phyloP scores from a whole-genome alignment of 345 rosid species.

The Linum lewisii region DNA sequence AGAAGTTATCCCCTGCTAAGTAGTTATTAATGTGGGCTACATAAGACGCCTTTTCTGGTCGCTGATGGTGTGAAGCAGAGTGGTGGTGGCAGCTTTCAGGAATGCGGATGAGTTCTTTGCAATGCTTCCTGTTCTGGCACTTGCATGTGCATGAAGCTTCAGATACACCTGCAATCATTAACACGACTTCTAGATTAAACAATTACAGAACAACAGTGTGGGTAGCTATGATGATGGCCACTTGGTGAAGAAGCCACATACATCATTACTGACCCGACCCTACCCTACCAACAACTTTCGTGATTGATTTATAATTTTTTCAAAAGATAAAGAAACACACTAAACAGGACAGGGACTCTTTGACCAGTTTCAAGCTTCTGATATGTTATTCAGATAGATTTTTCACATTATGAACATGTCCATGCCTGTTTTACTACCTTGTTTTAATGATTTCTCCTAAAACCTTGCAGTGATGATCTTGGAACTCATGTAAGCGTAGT shows the following conservation, averaged over 20 bases:
- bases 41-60: constrained; percentile 91
- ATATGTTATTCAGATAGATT: neutral
- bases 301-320: neutral
- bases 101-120: constrained; percentile 84
- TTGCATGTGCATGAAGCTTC: constrained; percentile 80
- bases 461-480: neutral
- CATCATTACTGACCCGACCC: neutral
- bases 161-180: constrained; percentile 51
- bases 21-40: constrained; percentile 88
- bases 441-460: constrained; percentile 2
- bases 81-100: constrained; percentile 91
- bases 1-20: constrained; percentile 65
- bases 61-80: constrained; percentile 85
- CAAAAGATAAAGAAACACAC: neutral
- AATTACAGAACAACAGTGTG: neutral
- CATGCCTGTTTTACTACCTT: neutral
- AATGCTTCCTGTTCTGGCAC: constrained; percentile 63
- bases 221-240: neutral
- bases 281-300: neutral
- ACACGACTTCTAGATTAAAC: neutral
- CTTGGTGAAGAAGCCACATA: neutral
- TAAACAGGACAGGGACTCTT: neutral
- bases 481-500: neutral
- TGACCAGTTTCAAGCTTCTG: neutral
- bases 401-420: neutral